These are phyloP conservation scores for Colletotrichum sp. DNA, from an alignment of 2,329 filamentous ascomycete genomes.

Conservation along the genomic window DNA sequence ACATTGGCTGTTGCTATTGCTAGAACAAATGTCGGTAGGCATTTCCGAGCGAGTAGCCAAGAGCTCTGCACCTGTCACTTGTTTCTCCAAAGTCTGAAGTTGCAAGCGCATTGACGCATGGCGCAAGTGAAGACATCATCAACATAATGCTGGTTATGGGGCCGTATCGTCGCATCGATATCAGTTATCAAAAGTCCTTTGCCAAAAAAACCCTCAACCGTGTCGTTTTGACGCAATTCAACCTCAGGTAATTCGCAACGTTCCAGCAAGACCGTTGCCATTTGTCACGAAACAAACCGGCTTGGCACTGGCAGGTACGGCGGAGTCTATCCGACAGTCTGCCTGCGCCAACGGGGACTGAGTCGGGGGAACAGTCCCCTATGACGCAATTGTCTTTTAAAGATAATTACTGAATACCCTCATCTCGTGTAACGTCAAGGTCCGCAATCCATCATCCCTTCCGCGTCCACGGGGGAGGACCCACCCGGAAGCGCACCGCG, in stretches of 20 bases:
- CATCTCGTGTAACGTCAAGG: constrained; percentile 5
- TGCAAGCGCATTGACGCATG: background rate
- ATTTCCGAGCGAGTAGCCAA: background rate
- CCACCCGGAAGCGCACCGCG: constrained; percentile 6
- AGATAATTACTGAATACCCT: background rate
- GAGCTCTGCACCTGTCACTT: background rate
- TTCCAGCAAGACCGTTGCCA: background rate
- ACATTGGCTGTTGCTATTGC: background rate
- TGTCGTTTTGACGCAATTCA: background rate
- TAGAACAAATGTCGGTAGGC: background rate
- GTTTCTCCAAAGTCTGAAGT: background rate
- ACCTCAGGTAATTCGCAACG: background rate
- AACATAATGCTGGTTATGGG: background rate
- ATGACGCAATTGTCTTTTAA: background rate
- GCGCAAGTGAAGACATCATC: background rate
- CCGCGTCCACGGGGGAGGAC: background rate
- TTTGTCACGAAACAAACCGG: background rate
- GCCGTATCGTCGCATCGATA: background rate
- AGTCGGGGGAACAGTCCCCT: background rate
- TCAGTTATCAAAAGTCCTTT: background rate
- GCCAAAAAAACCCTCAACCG: background rate
- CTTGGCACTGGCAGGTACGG: background rate
- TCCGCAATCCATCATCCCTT: background rate
- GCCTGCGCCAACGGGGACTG: background rate
- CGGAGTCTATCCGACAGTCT: background rate